Evolutionary conservation across 2,329 filamentous ascomycete genomes (phyloP), one percentile per base, ranked within the genome.

Genomic region (Annulohypoxylon truncatum): DNA sequence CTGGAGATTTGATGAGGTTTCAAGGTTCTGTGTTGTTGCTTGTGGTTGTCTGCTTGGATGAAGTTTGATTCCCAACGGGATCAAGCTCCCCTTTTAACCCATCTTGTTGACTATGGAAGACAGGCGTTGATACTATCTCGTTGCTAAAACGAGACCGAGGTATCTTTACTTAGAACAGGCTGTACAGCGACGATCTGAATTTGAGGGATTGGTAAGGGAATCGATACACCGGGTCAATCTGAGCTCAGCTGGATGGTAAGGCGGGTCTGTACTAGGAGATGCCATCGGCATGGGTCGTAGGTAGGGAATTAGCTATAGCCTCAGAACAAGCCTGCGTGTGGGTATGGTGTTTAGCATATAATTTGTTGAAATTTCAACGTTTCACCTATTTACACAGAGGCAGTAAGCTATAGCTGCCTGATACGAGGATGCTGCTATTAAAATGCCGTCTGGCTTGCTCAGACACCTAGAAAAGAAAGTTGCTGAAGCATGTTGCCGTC

Each of bases 161-260:
- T 13, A 26, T 47, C 28, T 46, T 55, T 46, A 29, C 51, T 42
- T 53, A 42, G 51, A 40, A 28, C 22, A 52, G 50, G 31, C 31
- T 52, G 18, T 38, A 52, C 33, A 40, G 4, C 13, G 50, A 40
- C 20, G 50, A 53, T 40, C 50, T 29, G 38, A 44, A 55, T 55
- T 44, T 44, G 22, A 55, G 28, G 38, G n/a, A 7, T 47, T 8
- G 10, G 26, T 33, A 46, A 20, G 4, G 15, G 2, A 10, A 54
- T 44, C 22, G 9, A 22, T 40, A 29, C 8, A 22, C 13, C 9
- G 28, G 22, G 13, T 29, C 24, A 15, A 22, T 4, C 18, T 42
- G 13, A 29, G 51, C 24, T 44, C 15, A 22, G 35, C 44, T 48
- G 24, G 12, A 29, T 15, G n/a, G 24, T 33, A 20, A 53, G 33